Base-by-base conservation (phyloP, 2,329 filamentous ascomycete genomes). In the Acarospora socialis region DNA sequence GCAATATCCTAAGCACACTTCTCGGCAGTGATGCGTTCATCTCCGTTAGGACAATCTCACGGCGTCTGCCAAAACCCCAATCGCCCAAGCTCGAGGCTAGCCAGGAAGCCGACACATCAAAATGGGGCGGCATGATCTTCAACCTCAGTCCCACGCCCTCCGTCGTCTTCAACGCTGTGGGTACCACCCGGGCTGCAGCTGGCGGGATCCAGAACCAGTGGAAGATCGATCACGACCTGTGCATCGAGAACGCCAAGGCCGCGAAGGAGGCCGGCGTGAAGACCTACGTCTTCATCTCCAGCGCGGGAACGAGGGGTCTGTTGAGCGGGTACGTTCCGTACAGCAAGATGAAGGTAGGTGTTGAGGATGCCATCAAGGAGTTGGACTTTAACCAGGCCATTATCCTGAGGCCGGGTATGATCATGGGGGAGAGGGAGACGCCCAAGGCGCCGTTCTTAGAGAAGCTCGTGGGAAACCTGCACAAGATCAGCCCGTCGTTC, bases 151-250 rank as follows among this genome's bases (percentile, higher is more conserved):
- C 49, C 7, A 43, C 39, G 3, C 49, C 47, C 7, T 46, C 45
- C 10, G 13, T 40, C 4, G 37, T 52, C 20, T 53, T 52, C 39
- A 51, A 50, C 23, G 50, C 52, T 4, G 46, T 56, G 6, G 53
- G 53, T 17, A 56, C 53, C 7, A 56, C 52, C 3, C 38, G 38
- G 22, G 49, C 48, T 3, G 37, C 42, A 14, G 53, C 53, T 3
- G 53, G 53, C 1, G 45, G 51, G 8, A 25, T 55, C 22, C 36
- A 46, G 28, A 49, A 53, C 8, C 53, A 56, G 35, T 51, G 51
- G 49, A 51, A 49, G 32, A 54, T 56, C 33, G 53, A 56, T 37
- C 52, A 56, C 34, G 53, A 56, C 34, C 32, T 50, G 20, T 51
- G 47, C 30, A 41, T 56, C 6, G 51, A 53, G 32, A 52, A 47